A percentile compares a stretch with the other conserved stretches of the same genome.
phyloP scores from a whole-genome alignment of 2,329 filamentous ascomycete genomes.

The Apiospora pterosperma region DNA sequence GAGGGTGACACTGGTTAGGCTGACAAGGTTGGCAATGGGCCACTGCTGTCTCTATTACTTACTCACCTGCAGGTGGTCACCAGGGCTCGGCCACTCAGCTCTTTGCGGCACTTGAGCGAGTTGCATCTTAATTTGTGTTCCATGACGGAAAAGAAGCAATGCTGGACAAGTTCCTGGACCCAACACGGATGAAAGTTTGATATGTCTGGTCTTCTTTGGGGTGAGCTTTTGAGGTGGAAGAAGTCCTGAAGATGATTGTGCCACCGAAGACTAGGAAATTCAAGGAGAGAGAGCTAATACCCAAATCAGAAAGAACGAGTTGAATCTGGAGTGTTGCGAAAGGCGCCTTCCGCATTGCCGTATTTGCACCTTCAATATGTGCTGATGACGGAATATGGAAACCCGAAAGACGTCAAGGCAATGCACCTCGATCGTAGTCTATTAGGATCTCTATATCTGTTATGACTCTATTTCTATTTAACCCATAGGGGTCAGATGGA shows the following conservation, averaged over 20 bases:
- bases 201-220: neutral
- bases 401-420: no score
- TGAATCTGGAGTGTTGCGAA: neutral
- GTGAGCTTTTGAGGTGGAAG: neutral
- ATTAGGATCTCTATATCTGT: neutral
- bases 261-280: neutral
- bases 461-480: neutral
- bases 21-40: neutral
- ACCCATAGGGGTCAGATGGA: neutral
- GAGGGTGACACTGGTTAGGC: neutral
- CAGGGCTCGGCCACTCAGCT: conserved; percentile 68
- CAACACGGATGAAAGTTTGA: neutral
- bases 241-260: no score
- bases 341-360: neutral
- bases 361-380: neutral
- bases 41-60: neutral
- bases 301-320: neutral
- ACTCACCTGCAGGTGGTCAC: conserved; percentile 83
- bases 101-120: conserved; percentile 67
- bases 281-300: neutral
- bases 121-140: conserved; percentile 78
- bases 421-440: neutral
- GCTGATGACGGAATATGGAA: no score
- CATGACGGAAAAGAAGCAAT: conserved; percentile 43
- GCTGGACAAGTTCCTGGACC: neutral